Evolutionary conservation across 257 asterid genomes (phyloP), one percentile per base, ranked within the genome.

Genomic region (Solanum sparsipilum): DNA sequence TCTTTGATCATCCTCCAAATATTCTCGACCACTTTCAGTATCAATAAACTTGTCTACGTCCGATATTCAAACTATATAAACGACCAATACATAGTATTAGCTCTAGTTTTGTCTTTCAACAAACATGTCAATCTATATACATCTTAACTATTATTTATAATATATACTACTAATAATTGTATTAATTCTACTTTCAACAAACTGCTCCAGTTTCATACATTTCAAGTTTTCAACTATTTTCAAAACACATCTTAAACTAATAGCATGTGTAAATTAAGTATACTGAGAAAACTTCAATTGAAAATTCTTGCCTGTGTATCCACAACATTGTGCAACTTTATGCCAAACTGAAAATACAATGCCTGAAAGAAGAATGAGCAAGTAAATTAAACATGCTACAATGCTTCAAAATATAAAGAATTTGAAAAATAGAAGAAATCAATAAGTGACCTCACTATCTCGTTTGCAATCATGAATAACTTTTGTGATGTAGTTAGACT

Each of bases 401-500:
- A 67, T 31, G 10, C 68, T 71, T 87, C 87, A 76, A 13, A 63
- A 78, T 56, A 90, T 63, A 86, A 65, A 82, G 68, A 91, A 84
- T 56, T 85, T 84, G 52, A 84, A 87, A 78, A 82, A 90, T 83
- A 84, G 87, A 90, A 87, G 84, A 85, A 87, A 86, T 90, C 86
- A 91, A 86, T 89, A 91, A 93, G 94, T 92, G 94, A 97, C 99
- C 99, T 97, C 99, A 88, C 99, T 96, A 93, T 97, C 99, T 88
- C 99, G 94, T 93, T 97, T 97, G 96, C 99, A 97, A 90, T 97
- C 99, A 79, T 97, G 99, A 91, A 96, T 97, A 58, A 96, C 99
- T 95, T 97, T 97, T 29, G 98, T 97, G 96, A 96, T 89, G 94
- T 93, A 93, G 86, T 89, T 92, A 86, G 99, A 95, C 95, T 97